Evolutionary conservation across 2,329 filamentous ascomycete species (phyloP), one percentile per base, ranked within the genome.

Genomic region (Mycosphaerelloides madeirae): DNA sequence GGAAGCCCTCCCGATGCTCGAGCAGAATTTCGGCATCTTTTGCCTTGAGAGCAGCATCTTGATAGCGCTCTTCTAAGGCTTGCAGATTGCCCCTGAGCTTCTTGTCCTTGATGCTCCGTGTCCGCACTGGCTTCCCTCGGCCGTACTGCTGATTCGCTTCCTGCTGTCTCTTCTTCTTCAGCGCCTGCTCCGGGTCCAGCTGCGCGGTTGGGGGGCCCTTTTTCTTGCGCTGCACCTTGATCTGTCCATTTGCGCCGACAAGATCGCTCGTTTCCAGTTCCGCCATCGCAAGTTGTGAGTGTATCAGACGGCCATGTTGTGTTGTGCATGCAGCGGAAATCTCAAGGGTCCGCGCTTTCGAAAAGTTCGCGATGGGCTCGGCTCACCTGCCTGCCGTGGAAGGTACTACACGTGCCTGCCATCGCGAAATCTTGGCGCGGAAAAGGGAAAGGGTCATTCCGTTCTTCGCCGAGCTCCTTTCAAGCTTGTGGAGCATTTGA

Each of bases 1-100:
- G 73, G 58, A 95, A 94, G 6, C 93, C 93, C 9, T 78, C 73
- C 6, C 83, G 80, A 65, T 95, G 87, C 68, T 97, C 91, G 43
- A 95, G 79, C 57, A 98, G 71, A 45, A 98, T 93, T 69, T 98
- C 93, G 16, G 91, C 88, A 74, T 96, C 91, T 68, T 95, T 95
- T 13, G 93, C 89, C 65, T 86, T 84, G 29, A 94, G 68, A 1
- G 85, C 74, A 1, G 91, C 91, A 57, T 84, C 79, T 60, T 89
- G 80, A 68, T 89, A 91, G 66, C 93, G 93, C 48, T 73, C 72
- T 65, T 98, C 93, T 35, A 96, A 76, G 2, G 75, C 75, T 62
- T 82, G 84, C 38, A 98, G 71, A 53, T 87, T 95, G 11, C 81
- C 78, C 38, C 88, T 84, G 51, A 97, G 70, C 66, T 97, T 98